Evolutionary conservation across 1,284 basidiomycete genomes (phyloP).

Genomic region (Malassezia pachydermatis): DNA sequence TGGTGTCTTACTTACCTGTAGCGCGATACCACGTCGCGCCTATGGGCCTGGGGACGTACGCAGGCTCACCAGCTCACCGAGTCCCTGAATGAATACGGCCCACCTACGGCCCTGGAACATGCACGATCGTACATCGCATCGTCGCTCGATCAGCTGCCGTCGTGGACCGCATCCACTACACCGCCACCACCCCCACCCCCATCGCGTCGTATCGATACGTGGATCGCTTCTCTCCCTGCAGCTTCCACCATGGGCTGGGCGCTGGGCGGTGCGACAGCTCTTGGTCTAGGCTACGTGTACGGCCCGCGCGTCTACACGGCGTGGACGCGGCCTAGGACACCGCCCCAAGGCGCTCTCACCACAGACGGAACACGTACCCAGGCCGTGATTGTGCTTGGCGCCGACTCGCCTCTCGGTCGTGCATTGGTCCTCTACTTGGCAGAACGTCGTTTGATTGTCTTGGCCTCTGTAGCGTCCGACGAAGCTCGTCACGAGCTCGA

Average conservation of each 20-base stretch:
- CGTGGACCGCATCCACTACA: background rate
- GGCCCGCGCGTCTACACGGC: background rate
- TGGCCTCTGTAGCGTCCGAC: constrained; percentile 31
- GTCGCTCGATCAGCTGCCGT: background rate
- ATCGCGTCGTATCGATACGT: constrained; percentile 25
- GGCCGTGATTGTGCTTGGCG: constrained; percentile 30
- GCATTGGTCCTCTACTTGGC: constrained; percentile 31
- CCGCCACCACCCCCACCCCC: constrained; percentile 21
- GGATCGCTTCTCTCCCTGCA: constrained; percentile 6
- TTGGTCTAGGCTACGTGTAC: constrained; percentile 4
- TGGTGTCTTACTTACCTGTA: background rate
- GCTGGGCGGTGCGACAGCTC: background rate
- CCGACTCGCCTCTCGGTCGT: constrained; percentile 41
- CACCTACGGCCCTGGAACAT: constrained; percentile 1
- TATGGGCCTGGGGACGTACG: background rate
- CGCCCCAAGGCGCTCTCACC: background rate
- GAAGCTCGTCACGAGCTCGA: constrained; percentile 29
- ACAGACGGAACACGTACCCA: constrained; percentile 5
- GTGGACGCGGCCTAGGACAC: background rate
- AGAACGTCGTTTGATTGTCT: constrained; percentile 36
- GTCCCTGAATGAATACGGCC: constrained; percentile 11
- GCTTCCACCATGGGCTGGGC: constrained; percentile 12
- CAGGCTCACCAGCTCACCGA: background rate
- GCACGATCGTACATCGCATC: too few relatives aligned
- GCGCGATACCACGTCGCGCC: background rate